Conservation (phyloP, 208 protist genomes). For the Acanthamoeba royreba region DNA sequence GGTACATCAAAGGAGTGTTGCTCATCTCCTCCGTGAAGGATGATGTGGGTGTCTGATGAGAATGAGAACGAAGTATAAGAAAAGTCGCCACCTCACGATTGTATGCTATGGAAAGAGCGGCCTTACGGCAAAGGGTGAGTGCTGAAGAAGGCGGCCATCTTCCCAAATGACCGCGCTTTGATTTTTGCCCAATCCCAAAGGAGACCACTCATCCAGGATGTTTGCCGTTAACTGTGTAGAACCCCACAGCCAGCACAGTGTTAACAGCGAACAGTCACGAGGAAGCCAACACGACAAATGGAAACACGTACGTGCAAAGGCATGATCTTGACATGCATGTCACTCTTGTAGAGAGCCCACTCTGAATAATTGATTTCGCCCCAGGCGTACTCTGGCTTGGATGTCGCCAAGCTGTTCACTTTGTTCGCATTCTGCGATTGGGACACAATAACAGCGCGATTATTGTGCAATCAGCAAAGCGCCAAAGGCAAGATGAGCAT, state of each 20-base stretch:
- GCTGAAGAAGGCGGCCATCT: no score
- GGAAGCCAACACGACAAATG: no score
- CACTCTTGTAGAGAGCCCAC: background rate
- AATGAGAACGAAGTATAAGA: no score
- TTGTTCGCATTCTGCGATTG: background rate
- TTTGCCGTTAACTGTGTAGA: no score
- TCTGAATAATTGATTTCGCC: background rate
- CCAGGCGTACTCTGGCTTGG: background rate
- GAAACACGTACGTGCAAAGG: background rate
- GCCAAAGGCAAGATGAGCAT: background rate
- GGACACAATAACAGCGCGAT: background rate
- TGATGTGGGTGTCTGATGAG: background rate
- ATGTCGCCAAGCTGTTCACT: background rate
- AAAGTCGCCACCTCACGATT: no score
- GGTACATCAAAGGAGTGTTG: background rate
- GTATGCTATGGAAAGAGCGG: no score
- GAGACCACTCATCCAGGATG: no score
- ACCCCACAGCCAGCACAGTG: background rate
- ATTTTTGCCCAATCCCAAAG: no score
- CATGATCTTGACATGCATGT: background rate
- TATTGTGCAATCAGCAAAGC: no score
- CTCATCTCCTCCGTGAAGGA: background rate
- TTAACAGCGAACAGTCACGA: background rate
- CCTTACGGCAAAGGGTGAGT: no score
- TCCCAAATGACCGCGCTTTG: no score